Evolutionary conservation across 345 rosid genomes (phyloP), one percentile per base, ranked within the genome.

Genomic region (Gossypium raimondii): DNA sequence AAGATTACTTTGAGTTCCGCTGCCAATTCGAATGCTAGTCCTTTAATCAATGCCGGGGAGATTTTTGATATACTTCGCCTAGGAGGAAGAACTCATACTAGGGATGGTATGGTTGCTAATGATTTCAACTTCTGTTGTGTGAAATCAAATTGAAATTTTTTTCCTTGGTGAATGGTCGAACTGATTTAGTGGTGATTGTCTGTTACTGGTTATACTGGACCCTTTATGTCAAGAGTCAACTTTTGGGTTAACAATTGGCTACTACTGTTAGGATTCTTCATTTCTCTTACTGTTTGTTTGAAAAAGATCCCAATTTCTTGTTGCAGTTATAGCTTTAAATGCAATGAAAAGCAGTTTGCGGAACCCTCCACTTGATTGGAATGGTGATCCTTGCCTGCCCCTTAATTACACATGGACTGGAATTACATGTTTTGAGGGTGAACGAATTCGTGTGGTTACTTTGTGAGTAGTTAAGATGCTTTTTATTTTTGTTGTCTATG

Each of bases 351-450:
- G 34, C 34, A 78, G 82, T 78, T 75, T 91, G 67, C 45, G n/a
- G 73, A 90, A 89, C 75, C 77, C 82, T 77, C 97, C 97, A 20
- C 74, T 68, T 72, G 97, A 95, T 76, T 93, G 99, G 98, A 85
- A 57, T 2, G 98, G 98, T 1, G 98, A 95, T 88, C 98, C 99
- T 76, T 95, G 99, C 78, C 58, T 87, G 58, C 98, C 97, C 61
- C 83, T 47, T 51, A 77, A 81, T 41, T 93, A 90, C 78, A 58
- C 87, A 8, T 95, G 99, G 98, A 83, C 94, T 64, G 99, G 98
- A 48, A 77, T 93, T 69, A 81, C 87, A n/a, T 95, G 98, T 80
- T 74, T 84, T 27, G 81, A 79, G 69, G 97, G 91, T 13, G 77
- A 85, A 44, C 86, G 90, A 53, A 86, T 89, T 74, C 93, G 98